Conservation (phyloP, 257 asterid species). For the Marsdenia floribunda region DNA sequence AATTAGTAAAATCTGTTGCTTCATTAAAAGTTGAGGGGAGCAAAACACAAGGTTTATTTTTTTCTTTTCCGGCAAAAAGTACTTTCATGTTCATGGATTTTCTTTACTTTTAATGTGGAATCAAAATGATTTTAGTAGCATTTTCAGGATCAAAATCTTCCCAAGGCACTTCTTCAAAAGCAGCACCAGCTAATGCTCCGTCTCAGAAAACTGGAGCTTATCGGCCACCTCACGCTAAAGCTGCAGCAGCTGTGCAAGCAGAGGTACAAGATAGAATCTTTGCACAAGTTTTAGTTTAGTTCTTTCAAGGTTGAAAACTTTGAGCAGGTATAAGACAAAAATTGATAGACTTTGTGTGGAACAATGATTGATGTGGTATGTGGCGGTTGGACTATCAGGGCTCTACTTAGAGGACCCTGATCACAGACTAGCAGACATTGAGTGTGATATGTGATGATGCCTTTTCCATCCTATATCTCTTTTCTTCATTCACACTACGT, state of each 20-base stretch:
- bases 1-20: conserved; percentile 50
- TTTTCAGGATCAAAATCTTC: conserved; percentile 53
- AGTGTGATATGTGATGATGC: not conserved
- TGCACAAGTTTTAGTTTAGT: not conserved
- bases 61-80: not conserved
- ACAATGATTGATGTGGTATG: not conserved
- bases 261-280: conserved; percentile 47
- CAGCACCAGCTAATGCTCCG: conserved; percentile 46
- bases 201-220: conserved; percentile 88
- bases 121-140: conserved; percentile 19
- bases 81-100: conserved; percentile 7
- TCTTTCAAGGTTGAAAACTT: not conserved
- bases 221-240: conserved; percentile 95
- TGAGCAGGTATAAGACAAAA: not conserved
- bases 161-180: conserved; percentile 43
- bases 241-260: conserved; percentile 79
- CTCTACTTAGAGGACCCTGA: not conserved
- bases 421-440: not conserved
- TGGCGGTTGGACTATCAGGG: not conserved
- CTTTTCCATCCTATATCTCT: too few relatives aligned
- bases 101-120: not conserved
- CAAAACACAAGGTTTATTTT: conserved; percentile 51
- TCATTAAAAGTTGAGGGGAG: conserved; percentile 58
- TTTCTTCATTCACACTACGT: too few relatives aligned
- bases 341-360: not conserved